Base-by-base conservation (phyloP, 352 stramenopile species). In the Phytophthora uliginosa region DNA sequence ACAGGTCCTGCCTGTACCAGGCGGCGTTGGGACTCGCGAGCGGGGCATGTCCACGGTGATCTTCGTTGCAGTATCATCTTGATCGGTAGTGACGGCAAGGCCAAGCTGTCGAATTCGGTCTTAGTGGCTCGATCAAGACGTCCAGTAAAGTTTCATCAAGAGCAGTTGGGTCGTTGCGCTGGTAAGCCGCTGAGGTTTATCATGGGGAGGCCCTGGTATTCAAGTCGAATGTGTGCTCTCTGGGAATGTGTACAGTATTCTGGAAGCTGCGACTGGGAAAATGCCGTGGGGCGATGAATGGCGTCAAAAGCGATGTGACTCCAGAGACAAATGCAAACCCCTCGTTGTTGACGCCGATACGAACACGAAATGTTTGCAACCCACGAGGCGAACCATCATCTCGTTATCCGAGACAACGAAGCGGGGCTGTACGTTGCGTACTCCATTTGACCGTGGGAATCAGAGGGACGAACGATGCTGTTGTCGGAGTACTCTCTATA, bases 61-160 rank as follows among this genome's bases (percentile, higher is more conserved):
- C 61, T 82, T n/a, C 76, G 75, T 8, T 61, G 66, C 22, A 74
- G 72, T 36, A 79, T 75, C 20, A 74, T 82, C 50, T 51, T 82
- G 34, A 55, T 82, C 7, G 59, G 60, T 5, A 56, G 54, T 47
- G 38, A 75, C 20, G 71, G 64, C 6, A 36, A 47, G 5, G 61
- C 68, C 1, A 77, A 77, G 45, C 68, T 82, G 17, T 28, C 71
- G n/a, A 70, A 79, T 82, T 79, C 48, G 76, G 76, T 2, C 24
- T 15, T 17, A 47, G 17, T 47, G 12, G 10, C 4, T 47, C 79
- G 36, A 65, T n/a, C 5, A 17, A 3, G 38, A 47, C 7, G 12
- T n/a, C 12, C 10, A 15, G 2, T 17, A 4, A 47, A n/a, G 38
- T 15, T 47, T 17, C 3, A 47, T 47, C 38, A n/a, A n/a, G 12